phyloP scores from a whole-genome alignment of 2,329 filamentous ascomycete genomes.

The Neopestalotiopsis rosae region DNA sequence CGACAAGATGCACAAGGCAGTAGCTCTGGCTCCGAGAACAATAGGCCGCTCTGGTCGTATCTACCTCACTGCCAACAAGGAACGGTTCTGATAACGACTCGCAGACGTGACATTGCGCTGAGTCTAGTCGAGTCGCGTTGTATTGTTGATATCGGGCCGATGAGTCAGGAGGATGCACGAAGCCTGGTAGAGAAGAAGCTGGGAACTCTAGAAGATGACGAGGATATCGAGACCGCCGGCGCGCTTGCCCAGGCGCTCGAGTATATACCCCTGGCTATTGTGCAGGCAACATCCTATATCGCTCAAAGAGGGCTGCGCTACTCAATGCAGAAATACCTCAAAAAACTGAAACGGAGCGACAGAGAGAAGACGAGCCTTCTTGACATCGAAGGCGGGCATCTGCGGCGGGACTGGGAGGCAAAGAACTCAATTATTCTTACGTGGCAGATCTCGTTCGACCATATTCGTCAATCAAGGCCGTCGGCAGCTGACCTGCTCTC shows the following conservation, averaged over 20 bases:
- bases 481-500: constrained; percentile 1
- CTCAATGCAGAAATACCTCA: constrained; percentile 43
- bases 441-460: background rate
- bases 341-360: constrained; percentile 39
- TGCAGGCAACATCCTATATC: constrained; percentile 41
- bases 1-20: constrained; percentile 30
- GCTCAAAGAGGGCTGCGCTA: constrained; percentile 29
- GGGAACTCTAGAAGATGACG: constrained; percentile 20
- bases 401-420: constrained; percentile 38
- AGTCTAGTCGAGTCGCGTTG: constrained; percentile 28
- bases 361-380: constrained; percentile 20
- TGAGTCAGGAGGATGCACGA: constrained; percentile 31
- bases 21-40: background rate
- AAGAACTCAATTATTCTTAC: constrained; percentile 32
- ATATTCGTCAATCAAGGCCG: constrained; percentile 38
- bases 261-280: constrained; percentile 23
- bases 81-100: constrained; percentile 36
- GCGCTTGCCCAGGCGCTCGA: constrained; percentile 36
- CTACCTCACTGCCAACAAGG: constrained; percentile 28
- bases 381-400: constrained; percentile 33
- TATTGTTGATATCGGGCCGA: constrained; percentile 34
- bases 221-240: constrained; percentile 13
- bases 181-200: constrained; percentile 37
- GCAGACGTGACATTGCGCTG: constrained; percentile 16
- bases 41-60: background rate